Evolutionary conservation across 2,329 filamentous ascomycete species (phyloP).

Genomic region (Colletotrichum caudatum): DNA sequence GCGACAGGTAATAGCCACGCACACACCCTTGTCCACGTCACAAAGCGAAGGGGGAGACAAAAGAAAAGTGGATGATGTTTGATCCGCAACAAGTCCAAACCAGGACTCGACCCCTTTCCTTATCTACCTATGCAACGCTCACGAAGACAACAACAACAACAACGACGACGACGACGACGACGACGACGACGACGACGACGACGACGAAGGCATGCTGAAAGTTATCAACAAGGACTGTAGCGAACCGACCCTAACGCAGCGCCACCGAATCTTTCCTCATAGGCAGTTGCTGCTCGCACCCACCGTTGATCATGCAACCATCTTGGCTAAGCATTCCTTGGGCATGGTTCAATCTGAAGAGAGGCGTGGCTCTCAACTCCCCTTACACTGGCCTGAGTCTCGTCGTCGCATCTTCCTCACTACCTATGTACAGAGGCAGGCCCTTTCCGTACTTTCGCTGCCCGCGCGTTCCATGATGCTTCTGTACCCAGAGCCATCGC

Average conservation of each 20-base stretch:
- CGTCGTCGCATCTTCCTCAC: slow-evolving; percentile 9
- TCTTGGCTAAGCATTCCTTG: slow-evolving; percentile 18
- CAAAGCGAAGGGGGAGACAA: not conserved
- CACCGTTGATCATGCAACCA: not conserved
- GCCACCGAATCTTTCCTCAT: not conserved
- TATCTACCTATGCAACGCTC: slow-evolving; percentile 17
- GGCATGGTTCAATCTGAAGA: slow-evolving; percentile 20
- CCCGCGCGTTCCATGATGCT: not conserved
- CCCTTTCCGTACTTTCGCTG: not conserved
- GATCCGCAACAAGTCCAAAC: slow-evolving; percentile 43
- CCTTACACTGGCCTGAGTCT: slow-evolving; percentile 10
- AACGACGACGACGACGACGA: slow-evolving; percentile 1
- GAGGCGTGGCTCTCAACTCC: slow-evolving; percentile 19
- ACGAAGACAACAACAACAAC: slow-evolving; percentile 15
- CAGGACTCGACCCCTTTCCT: slow-evolving; percentile 20
- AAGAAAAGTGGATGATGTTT: slow-evolving; percentile 37
- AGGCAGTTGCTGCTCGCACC: not conserved
- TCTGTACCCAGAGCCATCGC: not conserved
- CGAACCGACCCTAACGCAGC: not conserved
- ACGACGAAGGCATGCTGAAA: not conserved
- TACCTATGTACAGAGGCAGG: not conserved
- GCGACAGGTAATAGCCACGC: not conserved
- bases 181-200: not conserved
- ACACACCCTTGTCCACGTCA: not conserved
- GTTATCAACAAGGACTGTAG: not conserved